Percentiles rank a stretch among this genome's conserved stretches.
These are phyloP conservation scores for Diutina sp. DNA, from an alignment of 1,139 yeast genomes.

Conservation along the genomic window DNA sequence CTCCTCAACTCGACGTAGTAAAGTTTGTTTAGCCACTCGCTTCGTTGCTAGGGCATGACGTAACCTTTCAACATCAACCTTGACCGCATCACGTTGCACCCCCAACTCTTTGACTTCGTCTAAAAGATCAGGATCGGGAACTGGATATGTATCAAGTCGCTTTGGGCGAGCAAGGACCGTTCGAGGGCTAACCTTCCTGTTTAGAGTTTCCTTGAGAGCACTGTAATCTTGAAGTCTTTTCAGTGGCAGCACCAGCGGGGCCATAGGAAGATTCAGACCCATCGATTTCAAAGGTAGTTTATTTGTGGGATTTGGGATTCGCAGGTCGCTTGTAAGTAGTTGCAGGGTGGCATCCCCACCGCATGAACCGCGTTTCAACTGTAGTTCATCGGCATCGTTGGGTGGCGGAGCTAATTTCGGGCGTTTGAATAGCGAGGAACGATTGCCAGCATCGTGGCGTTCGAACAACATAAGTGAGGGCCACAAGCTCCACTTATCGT, in stretches of 20 bases:
- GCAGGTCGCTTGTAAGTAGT: not conserved
- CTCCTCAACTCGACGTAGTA: not conserved
- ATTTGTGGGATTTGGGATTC: not conserved
- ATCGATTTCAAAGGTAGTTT: not conserved
- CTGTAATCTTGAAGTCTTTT: not conserved
- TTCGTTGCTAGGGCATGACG: not conserved
- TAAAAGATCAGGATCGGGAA: not conserved
- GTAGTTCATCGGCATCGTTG: not conserved
- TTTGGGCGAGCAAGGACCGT: not conserved
- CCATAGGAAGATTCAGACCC: not conserved
- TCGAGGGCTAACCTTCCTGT: not conserved
- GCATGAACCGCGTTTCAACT: not conserved
- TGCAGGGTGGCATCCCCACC: not conserved
- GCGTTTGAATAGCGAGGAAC: not conserved
- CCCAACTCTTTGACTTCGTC: not conserved
- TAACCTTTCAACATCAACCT: not conserved
- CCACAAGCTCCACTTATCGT: not conserved
- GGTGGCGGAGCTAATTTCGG: not conserved
- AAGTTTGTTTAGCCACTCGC: not conserved
- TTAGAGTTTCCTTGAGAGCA: not conserved
- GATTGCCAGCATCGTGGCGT: not conserved
- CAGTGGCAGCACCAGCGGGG: constrained; percentile 1
- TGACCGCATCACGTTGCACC: not conserved
- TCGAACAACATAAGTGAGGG: not conserved
- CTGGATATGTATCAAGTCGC: not conserved